A percentile compares a stretch with the other conserved stretches of the same genome.
phyloP scores from a whole-genome alignment of 2,329 filamentous ascomycete genomes.

The Stylonectria norvegica region DNA sequence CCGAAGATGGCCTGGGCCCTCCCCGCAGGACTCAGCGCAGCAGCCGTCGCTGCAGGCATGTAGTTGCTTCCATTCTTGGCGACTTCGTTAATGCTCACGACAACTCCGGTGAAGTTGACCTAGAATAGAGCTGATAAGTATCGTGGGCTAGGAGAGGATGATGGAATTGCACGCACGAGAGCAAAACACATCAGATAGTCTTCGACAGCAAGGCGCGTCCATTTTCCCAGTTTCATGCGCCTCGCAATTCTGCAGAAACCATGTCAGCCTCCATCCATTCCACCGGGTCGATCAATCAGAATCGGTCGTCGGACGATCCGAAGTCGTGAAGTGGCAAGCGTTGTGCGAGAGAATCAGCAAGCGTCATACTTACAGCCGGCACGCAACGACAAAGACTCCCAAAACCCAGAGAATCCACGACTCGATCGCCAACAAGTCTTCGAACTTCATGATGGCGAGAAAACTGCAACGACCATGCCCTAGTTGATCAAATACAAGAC shows the following conservation, averaged over 20 bases:
- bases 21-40: conserved; percentile 43
- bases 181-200: conserved; percentile 56
- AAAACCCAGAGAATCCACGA: conserved; percentile 30
- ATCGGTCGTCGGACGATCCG: too few species aligned
- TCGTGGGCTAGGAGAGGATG: not conserved
- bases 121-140: conserved; percentile 12
- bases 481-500: not conserved
- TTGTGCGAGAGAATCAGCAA: not conserved
- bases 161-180: conserved; percentile 29
- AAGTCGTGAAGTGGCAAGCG: not conserved
- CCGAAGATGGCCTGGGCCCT: conserved; percentile 44
- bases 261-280: not conserved
- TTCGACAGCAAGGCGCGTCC: conserved; percentile 49
- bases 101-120: conserved; percentile 39
- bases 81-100: conserved; percentile 41
- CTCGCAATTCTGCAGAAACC: conserved; percentile 23
- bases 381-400: conserved; percentile 24
- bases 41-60: conserved; percentile 34
- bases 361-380: conserved; percentile 25
- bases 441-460: conserved; percentile 23
- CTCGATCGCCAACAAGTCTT: conserved; percentile 24
- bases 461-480: not conserved
- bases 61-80: conserved; percentile 44
- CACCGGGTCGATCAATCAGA: too few species aligned
- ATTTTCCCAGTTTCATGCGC: conserved; percentile 40